Evolutionary conservation across 2,329 filamentous ascomycete species (phyloP).

Genomic region (Penicillium glabrum): DNA sequence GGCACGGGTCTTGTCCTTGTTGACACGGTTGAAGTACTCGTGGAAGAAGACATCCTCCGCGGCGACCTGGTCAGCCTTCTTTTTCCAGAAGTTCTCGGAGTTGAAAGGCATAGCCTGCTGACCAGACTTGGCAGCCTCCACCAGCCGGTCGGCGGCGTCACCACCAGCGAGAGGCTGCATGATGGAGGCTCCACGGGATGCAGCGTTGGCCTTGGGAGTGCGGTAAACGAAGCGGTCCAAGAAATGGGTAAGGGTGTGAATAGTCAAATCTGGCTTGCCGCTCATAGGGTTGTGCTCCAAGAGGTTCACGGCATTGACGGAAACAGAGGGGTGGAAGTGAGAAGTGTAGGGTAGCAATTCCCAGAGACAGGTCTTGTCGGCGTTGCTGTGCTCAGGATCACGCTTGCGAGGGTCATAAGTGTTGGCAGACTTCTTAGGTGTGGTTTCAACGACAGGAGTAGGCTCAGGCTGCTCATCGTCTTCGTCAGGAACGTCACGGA

Average conservation of each 20-base stretch:
- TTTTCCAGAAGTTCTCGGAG: conserved; percentile 85
- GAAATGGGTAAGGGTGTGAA: conserved; percentile 92
- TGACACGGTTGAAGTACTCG: conserved; percentile 81
- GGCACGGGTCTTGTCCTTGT: conserved; percentile 58
- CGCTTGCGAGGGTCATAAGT: conserved; percentile 86
- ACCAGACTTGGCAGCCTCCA: conserved; percentile 59
- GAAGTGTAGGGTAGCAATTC: conserved; percentile 73
- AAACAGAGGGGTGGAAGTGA: conserved; percentile 93
- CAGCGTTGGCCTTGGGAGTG: conserved; percentile 71
- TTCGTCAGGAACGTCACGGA: conserved; percentile 64
- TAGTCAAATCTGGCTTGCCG: conserved; percentile 84
- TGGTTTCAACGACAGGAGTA: conserved; percentile 23
- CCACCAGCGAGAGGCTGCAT: conserved; percentile 86
- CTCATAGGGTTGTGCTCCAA: conserved; percentile 69
- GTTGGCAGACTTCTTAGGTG: conserved; percentile 31
- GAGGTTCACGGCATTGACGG: conserved; percentile 74
- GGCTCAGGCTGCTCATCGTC: conserved; percentile 42
- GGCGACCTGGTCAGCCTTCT: conserved; percentile 81
- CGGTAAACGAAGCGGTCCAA: conserved; percentile 98
- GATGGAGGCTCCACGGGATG: conserved; percentile 77
- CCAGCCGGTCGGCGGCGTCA: conserved; percentile 60
- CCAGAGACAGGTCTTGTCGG: conserved; percentile 92
- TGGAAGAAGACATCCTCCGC: conserved; percentile 98
- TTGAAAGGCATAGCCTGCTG: conserved; percentile 69
- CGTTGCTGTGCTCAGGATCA: conserved; percentile 87